Conservation (phyloP, 805 yeast species). For the Candida palmyrensis region DNA sequence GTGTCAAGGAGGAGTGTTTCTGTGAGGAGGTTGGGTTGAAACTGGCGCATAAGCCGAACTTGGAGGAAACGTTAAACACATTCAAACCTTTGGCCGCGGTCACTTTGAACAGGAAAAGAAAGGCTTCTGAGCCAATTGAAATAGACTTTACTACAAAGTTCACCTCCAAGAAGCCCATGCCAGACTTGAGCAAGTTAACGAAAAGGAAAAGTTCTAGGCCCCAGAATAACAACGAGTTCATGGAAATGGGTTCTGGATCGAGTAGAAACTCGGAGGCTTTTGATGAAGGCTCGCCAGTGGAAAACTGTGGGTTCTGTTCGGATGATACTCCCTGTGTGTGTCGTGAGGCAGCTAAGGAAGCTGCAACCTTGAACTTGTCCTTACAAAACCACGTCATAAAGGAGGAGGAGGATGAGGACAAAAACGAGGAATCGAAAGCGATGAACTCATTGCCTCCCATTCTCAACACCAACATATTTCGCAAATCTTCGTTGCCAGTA, state of each 20-base stretch:
- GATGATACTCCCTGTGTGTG: constrained; percentile 92
- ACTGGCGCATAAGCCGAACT: constrained; percentile 11
- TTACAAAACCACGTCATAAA: constrained; percentile 11
- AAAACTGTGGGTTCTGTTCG: constrained; percentile 90
- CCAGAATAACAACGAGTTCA: constrained; percentile 5
- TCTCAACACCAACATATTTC: constrained; percentile 18
- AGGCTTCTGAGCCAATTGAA: constrained; percentile 23
- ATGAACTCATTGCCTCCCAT: constrained; percentile 40
- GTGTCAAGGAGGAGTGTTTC: constrained; percentile 62
- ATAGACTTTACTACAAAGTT: constrained; percentile 53
- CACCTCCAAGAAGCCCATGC: constrained; percentile 31
- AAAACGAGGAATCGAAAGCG: constrained; percentile 27
- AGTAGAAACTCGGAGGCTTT: constrained; percentile 22
- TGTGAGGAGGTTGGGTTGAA: constrained; percentile 53
- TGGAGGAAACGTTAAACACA: constrained; percentile 31
- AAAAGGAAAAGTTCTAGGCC: constrained; percentile 4
- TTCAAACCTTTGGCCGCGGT: constrained; percentile 67
- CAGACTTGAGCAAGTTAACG: constrained; percentile 29
- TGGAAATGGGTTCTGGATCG: constrained; percentile 1
- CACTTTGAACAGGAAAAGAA: constrained; percentile 35
- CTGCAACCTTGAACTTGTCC: constrained; percentile 31
- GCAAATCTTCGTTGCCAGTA: constrained; percentile 46
- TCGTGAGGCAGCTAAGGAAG: constrained; percentile 64
- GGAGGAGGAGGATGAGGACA: constrained; percentile 9
- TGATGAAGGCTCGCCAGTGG: constrained; percentile 49